phyloP scores from a whole-genome alignment of 2,329 filamentous ascomycete genomes.

The Coleophoma eucalyptorum region DNA sequence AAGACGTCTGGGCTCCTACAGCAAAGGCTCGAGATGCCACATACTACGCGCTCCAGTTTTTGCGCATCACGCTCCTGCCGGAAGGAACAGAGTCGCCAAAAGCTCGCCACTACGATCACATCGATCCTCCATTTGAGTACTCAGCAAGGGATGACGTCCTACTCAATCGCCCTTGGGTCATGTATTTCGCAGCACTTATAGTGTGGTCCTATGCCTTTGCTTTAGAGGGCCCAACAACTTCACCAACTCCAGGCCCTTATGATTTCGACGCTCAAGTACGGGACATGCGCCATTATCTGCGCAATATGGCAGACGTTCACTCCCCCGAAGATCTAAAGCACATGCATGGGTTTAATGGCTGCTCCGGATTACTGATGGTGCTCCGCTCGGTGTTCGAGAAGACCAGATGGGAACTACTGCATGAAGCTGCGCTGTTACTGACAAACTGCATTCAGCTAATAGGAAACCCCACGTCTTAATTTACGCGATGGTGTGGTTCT shows the following conservation, averaged over 20 bases:
- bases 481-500: not conserved
- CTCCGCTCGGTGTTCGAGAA: conserved; percentile 77
- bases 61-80: conserved; percentile 77
- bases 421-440: conserved; percentile 79
- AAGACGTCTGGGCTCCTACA: conserved; percentile 82
- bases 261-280: conserved; percentile 63
- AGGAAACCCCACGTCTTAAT: conserved; percentile 4
- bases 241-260: conserved; percentile 35
- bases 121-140: conserved; percentile 51
- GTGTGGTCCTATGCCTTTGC: conserved; percentile 96
- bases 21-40: conserved; percentile 86
- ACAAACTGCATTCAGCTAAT: conserved; percentile 69
- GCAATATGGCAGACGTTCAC: conserved; percentile 65
- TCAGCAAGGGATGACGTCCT: conserved; percentile 84
- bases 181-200: conserved; percentile 88
- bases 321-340: conserved; percentile 74
- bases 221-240: conserved; percentile 71
- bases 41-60: conserved; percentile 86
- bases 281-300: conserved; percentile 78
- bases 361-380: conserved; percentile 75
- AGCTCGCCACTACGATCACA: conserved; percentile 26
- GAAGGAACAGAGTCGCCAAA: conserved; percentile 39
- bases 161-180: conserved; percentile 88
- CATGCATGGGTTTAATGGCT: conserved; percentile 75
- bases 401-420: conserved; percentile 86